Evolutionary conservation across 2,329 filamentous ascomycete species (phyloP).

Genomic region (Bertia moriformis): DNA sequence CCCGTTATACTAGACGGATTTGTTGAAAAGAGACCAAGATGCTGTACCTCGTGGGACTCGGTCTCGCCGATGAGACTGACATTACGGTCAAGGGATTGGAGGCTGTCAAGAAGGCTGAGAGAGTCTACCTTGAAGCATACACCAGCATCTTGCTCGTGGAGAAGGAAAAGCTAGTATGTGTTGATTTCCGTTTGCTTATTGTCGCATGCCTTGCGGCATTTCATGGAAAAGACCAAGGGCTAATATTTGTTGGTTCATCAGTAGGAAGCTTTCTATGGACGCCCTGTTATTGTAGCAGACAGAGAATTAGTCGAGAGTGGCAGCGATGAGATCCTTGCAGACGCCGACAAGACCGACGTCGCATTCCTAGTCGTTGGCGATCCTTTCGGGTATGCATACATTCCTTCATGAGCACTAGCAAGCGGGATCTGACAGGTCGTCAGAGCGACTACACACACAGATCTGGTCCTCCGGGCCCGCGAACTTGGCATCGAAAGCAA

Average conservation of each 20-base stretch:
- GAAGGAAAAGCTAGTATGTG: constrained; percentile 24
- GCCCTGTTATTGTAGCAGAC: constrained; percentile 54
- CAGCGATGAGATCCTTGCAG: constrained; percentile 53
- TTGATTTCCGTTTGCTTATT: too few relatives aligned
- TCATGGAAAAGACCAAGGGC: constrained; percentile 1
- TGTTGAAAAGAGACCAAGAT: constrained; percentile 26
- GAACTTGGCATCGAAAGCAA: constrained; percentile 48
- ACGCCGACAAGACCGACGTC: constrained; percentile 51
- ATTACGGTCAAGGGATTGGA: constrained; percentile 63
- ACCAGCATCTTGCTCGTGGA: constrained; percentile 59
- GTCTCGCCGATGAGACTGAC: constrained; percentile 60
- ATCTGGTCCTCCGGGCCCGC: constrained; percentile 57
- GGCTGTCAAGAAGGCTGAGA: constrained; percentile 49
- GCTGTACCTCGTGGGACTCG: constrained; percentile 61
- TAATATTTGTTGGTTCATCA: constrained; percentile 1
- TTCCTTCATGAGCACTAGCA: neutral
- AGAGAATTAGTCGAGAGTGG: constrained; percentile 60
- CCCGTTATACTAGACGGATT: neutral
- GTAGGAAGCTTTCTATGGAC: constrained; percentile 36
- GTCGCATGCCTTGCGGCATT: too few relatives aligned
- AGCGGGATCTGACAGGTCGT: neutral
- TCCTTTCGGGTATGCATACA: constrained; percentile 44
- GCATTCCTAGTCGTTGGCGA: constrained; percentile 65
- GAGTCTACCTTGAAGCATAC: constrained; percentile 64
- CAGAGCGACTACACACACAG: constrained; percentile 61